Conservation (phyloP, 2,329 filamentous ascomycete genomes). For the Aspergillus persii region DNA sequence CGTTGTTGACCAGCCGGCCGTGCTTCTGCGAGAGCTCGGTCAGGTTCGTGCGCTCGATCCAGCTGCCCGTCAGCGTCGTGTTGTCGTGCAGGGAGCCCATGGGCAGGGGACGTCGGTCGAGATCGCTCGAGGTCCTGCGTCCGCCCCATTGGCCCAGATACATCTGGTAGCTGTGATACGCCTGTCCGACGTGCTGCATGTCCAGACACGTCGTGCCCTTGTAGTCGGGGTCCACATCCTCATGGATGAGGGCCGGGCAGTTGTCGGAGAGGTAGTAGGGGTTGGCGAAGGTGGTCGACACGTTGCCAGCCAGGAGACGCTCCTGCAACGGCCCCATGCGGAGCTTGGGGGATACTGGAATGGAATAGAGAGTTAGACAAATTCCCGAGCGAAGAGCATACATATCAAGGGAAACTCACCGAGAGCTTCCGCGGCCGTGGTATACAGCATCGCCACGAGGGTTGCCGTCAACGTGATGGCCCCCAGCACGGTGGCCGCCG, state of each 20-base stretch:
- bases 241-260: slow-evolving; percentile 62
- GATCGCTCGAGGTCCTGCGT: slow-evolving; percentile 47
- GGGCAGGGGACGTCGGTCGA: slow-evolving; percentile 53
- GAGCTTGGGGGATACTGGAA: slow-evolving; percentile 65
- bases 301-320: slow-evolving; percentile 53
- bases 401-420: slow-evolving; percentile 29
- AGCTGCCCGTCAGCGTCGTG: slow-evolving; percentile 66
- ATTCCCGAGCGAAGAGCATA: background rate
- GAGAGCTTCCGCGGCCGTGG: slow-evolving; percentile 71
- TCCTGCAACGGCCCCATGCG: slow-evolving; percentile 55
- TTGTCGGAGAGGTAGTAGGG: slow-evolving; percentile 51
- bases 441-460: slow-evolving; percentile 68
- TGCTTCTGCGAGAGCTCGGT: slow-evolving; percentile 49
- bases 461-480: slow-evolving; percentile 63
- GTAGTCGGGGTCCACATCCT: slow-evolving; percentile 38
- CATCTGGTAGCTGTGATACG: slow-evolving; percentile 65
- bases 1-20: slow-evolving; percentile 67
- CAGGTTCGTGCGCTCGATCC: slow-evolving; percentile 64
- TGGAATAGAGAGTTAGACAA: background rate
- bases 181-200: slow-evolving; percentile 66
- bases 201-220: slow-evolving; percentile 61
- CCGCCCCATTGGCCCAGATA: slow-evolving; percentile 59
- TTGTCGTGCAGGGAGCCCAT: slow-evolving; percentile 68
- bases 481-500: slow-evolving; percentile 63
- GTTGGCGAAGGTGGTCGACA: slow-evolving; percentile 65